A percentile compares a stretch with the other conserved stretches of the same genome.
phyloP scores from a whole-genome alignment of 352 stramenopile species.

The Phytophthora fragariae region DNA sequence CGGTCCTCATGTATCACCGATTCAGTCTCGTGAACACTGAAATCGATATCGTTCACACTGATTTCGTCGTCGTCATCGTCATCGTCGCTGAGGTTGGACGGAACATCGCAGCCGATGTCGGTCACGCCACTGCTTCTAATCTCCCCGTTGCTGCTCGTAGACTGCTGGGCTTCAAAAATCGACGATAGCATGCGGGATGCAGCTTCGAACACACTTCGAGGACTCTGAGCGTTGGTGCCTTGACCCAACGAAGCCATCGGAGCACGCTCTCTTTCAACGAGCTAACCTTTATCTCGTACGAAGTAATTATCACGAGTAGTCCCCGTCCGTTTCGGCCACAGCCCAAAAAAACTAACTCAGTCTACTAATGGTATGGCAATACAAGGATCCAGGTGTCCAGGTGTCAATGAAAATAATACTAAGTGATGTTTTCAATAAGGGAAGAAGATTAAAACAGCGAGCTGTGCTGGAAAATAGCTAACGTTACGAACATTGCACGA shows the following conservation, averaged over 20 bases:
- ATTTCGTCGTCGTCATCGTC: not conserved
- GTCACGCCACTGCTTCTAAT: not conserved
- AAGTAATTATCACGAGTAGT: not conserved
- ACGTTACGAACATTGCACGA: not conserved
- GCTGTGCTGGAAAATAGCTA: too few species aligned
- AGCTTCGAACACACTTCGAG: not conserved
- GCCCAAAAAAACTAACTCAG: not conserved
- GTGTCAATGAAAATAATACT: too few species aligned
- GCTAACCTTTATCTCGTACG: too few species aligned
- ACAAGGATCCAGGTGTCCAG: too few species aligned
- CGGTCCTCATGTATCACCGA: not conserved
- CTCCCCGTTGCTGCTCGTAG: not conserved
- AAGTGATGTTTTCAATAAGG: too few species aligned
- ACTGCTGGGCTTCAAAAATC: not conserved
- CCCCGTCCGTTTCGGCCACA: not conserved
- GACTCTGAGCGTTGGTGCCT: not conserved
- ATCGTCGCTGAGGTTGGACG: conserved; percentile 3
- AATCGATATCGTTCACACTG: conserved; percentile 1
- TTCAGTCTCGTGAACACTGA: not conserved
- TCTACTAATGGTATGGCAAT: too few species aligned
- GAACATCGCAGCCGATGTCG: not conserved
- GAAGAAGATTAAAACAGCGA: too few species aligned
- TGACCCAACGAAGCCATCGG: not conserved
- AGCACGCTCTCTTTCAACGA: not conserved
- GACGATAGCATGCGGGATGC: not conserved